Evolutionary conservation across 164 flowering plant species (phyloP).

Genomic region (Chloranthus sessilifolius): DNA sequence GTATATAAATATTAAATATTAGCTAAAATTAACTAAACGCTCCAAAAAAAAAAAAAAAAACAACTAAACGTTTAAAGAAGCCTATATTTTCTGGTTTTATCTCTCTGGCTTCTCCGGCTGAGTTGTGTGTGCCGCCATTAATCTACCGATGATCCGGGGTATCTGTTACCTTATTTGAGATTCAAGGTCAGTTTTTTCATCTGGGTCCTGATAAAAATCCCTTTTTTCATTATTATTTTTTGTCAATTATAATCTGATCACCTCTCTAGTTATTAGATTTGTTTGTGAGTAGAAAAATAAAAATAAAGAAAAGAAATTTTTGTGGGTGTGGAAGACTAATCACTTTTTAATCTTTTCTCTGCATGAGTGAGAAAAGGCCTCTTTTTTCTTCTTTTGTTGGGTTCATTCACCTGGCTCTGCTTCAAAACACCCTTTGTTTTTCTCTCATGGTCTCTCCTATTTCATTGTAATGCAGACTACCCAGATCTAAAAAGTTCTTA

Average conservation of each 20-base stretch:
- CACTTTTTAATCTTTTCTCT: neutral
- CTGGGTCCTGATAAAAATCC: conserved; percentile 8
- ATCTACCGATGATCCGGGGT: no score
- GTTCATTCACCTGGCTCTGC: neutral
- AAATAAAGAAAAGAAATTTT: neutral
- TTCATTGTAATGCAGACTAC: neutral
- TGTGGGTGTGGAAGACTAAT: neutral
- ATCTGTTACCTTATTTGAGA: neutral
- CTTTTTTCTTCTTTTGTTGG: no score
- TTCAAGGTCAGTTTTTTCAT: conserved; percentile 2
- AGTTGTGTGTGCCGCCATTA: no score
- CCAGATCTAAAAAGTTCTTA: neutral
- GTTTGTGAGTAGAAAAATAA: neutral
- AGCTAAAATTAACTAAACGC: no score
- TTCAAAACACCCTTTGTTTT: neutral
- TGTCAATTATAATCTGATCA: neutral
- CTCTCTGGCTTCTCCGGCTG: no score
- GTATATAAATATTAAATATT: no score
- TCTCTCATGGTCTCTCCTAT: neutral
- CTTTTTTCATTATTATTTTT: neutral
- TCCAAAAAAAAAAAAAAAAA: no score
- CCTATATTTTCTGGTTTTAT: no score
- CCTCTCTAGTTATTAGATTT: neutral
- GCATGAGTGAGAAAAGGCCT: neutral
- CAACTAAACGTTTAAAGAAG: no score